phyloP scores from a whole-genome alignment of 805 yeast species.

The Kluyveromyces lactis region DNA sequence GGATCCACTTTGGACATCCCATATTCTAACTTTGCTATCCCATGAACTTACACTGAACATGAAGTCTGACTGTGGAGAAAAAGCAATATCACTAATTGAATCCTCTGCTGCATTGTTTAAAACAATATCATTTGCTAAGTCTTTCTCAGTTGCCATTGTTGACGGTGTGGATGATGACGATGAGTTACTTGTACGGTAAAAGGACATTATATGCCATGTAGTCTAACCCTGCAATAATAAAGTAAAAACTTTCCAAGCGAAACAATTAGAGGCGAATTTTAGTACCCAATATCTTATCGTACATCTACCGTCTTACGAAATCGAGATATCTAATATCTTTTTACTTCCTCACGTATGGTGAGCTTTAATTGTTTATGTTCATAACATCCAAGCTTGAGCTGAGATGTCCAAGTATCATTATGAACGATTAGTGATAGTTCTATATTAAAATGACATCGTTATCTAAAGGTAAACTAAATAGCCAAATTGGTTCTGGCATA shows the following conservation, averaged over 20 bases:
- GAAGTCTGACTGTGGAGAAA: constrained; percentile 79
- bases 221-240: neutral
- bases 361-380: too few relatives aligned
- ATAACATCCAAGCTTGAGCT: neutral
- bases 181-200: constrained; percentile 7
- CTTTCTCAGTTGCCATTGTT: constrained; percentile 26
- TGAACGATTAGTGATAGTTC: too few relatives aligned
- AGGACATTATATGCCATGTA: constrained; percentile 4
- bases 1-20: constrained; percentile 75
- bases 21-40: constrained; percentile 92
- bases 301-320: too few relatives aligned
- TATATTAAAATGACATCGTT: too few relatives aligned
- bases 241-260: neutral
- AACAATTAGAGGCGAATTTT: too few relatives aligned
- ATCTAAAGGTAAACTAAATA: too few relatives aligned
- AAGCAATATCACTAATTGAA: constrained; percentile 72
- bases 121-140: constrained; percentile 57
- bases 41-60: constrained; percentile 74
- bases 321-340: too few relatives aligned
- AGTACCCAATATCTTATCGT: too few relatives aligned
- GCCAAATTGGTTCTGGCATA: too few relatives aligned
- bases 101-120: constrained; percentile 86
- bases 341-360: too few relatives aligned
- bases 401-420: too few relatives aligned
- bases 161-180: constrained; percentile 10